Evolutionary conservation across 2,329 filamentous ascomycete genomes (phyloP), one percentile per base, ranked within the genome.

Genomic region (Colletotrichum sp.): DNA sequence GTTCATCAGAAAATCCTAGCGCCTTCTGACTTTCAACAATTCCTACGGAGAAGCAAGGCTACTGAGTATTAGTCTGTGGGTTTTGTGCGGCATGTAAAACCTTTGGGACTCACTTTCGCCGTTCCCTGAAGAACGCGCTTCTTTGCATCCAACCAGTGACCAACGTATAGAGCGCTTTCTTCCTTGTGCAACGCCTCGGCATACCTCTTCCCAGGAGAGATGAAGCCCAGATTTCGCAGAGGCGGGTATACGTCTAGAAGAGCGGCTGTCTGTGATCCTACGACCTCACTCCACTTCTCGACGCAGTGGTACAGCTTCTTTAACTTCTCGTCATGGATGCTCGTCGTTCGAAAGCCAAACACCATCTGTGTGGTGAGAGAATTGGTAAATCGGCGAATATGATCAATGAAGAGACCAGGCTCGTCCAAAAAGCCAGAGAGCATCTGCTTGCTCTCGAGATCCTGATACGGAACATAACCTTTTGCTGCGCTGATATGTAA

Each of bases 311-410:
- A 88, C 4, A 89, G 81, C 73, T 88, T 84, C 78, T 84, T 81
- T 72, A 90, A 83, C 48, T 86, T 85, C 3, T 81, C 77, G 48
- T 90, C 85, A 7, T 87, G 83, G 78, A 87, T 84, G 3, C 80
- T 85, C 0, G 83, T 80, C 2, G 84, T 85, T 12, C 88, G 85
- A 77, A 84, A 89, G 6, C 88, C 89, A 71, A 88, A 91, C 2
- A 89, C 83, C 84, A 90, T 90, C 3, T 85, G 85, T 0, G 88
- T 90, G 1, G 87, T 88, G 4, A 90, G 79, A 1, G 89, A 86
- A 62, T 87, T 87, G 4, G 87, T 85, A 77, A 89, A 91, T 2
- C 89, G 84, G 9, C 88, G 83, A 22, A 90, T 84, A 72, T 89
- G 85, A 16, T 86, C 77, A 9, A 87, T 74, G 72, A 89, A 88